Base-by-base conservation (phyloP, 352 stramenopile species). In the Pythium biforme region DNA sequence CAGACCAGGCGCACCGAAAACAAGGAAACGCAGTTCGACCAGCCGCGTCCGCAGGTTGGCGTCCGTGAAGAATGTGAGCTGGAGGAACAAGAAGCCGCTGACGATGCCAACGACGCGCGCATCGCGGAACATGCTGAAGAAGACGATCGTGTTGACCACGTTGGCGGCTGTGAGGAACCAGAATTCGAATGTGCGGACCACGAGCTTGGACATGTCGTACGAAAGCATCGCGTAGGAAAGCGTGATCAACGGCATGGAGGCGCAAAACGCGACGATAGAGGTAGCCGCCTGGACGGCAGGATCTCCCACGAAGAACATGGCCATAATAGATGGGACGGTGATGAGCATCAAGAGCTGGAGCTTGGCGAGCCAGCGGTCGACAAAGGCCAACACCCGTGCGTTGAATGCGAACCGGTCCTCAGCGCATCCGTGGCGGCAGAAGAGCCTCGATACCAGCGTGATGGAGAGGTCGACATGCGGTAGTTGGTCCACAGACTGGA, bases 131-230 rank as follows among this genome's bases (percentile, higher is more conserved):
- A 66, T 23, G 40, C 51, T 45, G 29, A 54, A 46, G 27, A 66
- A 55, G 5, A 66, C 40, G 26, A 55, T 11, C 17, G 59, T 66
- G 51, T 59, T 66, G 40, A 59, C 17, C n/a, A 54, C 17, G 50
- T 66, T 66, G 37, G 59, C 59, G 22, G 22, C 17, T 3, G 49
- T 59, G 51, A 66, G 50, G 43, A 66, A 66, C 59, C 59, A 66
- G 40, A 66, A 66, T 31, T 66, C 59, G 41, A 66, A 66, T 17
- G 59, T 66, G 39, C 39, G 20, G 4, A 54, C 11, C 25, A 66
- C 25, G 23, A 66, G 49, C 17, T 39, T 48, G 31, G 23, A 45
- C 49, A 66, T 66, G 34, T 66, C 59, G 19, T 8, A 47, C 19
- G 50, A 59, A 1, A 66, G 34, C 5, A 39, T 59, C 12, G 37